phyloP scores from a whole-genome alignment of 305 asterid species.

The Fraxinus latifolia region DNA sequence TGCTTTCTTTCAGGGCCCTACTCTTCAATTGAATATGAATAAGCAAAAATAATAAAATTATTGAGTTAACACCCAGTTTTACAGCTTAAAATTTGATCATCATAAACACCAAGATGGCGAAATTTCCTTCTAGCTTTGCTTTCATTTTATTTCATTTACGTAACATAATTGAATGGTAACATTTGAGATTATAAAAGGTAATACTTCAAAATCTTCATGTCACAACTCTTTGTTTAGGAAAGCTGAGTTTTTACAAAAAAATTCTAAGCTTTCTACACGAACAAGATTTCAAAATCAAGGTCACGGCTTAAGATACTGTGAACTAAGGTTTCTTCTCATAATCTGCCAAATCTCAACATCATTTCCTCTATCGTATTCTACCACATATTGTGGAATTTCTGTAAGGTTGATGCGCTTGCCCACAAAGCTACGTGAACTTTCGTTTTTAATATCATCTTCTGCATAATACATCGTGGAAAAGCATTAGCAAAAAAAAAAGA shows the following conservation, averaged over 20 bases:
- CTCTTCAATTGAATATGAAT: neutral
- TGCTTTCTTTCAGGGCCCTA: neutral
- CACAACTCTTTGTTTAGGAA: neutral
- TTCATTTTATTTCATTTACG: no score
- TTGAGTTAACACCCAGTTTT: neutral
- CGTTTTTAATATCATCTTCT: conserved; percentile 31
- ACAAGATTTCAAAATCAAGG: neutral
- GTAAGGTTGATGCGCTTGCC: conserved; percentile 53
- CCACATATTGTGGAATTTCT: conserved; percentile 64
- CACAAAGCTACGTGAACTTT: conserved; percentile 31
- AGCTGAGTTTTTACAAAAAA: neutral
- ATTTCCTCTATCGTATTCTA: conserved; percentile 60
- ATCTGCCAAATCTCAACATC: conserved; percentile 87
- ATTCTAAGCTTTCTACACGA: neutral
- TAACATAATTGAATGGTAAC: neutral
- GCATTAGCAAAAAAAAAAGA: neutral
- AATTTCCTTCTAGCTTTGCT: no score
- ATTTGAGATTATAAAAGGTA: neutral
- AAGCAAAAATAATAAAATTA: neutral
- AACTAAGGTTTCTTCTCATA: conserved; percentile 27
- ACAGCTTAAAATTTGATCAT: no score
- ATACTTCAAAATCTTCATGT: neutral
- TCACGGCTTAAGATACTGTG: neutral
- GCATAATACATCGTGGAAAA: conserved; percentile 24
- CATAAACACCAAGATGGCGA: no score